Evolutionary conservation across 2,329 filamentous ascomycete species (phyloP).

Genomic region (Aspergillus candidus): DNA sequence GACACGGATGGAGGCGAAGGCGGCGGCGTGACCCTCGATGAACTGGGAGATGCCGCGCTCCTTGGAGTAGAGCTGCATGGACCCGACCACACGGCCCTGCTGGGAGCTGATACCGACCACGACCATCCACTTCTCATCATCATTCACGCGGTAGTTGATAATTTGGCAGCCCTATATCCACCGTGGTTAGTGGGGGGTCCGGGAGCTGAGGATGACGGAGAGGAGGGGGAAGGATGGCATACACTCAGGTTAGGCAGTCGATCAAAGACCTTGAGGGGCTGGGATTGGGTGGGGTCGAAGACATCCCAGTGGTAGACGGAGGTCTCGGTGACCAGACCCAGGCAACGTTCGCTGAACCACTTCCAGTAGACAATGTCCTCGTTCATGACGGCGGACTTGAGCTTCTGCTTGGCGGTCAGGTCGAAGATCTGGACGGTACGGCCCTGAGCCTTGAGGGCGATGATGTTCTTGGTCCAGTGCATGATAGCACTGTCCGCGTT

Average conservation of each 20-base stretch:
- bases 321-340: conserved; percentile 85
- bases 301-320: conserved; percentile 98
- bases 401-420: conserved; percentile 82
- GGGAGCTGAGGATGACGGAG: not conserved
- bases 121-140: conserved; percentile 97
- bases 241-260: conserved; percentile 84
- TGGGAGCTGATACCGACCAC: conserved; percentile 93
- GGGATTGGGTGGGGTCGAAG: conserved; percentile 71
- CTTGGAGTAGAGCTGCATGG: conserved; percentile 95
- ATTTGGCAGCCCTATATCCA: conserved; percentile 78
- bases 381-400: conserved; percentile 94
- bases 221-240: conserved; percentile 33
- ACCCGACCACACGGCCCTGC: conserved; percentile 86
- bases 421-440: conserved; percentile 98
- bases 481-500: conserved; percentile 99
- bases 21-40: conserved; percentile 93
- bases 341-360: conserved; percentile 85
- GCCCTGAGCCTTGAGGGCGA: conserved; percentile 90
- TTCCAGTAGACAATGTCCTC: conserved; percentile 99
- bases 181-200: conserved; percentile 5
- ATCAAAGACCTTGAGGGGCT: conserved; percentile 87
- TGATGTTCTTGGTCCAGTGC: conserved; percentile 96
- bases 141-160: conserved; percentile 97
- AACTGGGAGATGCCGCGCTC: conserved; percentile 95
- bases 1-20: conserved; percentile 82